A percentile compares a stretch with the other conserved stretches of the same genome.
phyloP scores from a whole-genome alignment of 345 rosid genomes.

The Passiflora organensis region DNA sequence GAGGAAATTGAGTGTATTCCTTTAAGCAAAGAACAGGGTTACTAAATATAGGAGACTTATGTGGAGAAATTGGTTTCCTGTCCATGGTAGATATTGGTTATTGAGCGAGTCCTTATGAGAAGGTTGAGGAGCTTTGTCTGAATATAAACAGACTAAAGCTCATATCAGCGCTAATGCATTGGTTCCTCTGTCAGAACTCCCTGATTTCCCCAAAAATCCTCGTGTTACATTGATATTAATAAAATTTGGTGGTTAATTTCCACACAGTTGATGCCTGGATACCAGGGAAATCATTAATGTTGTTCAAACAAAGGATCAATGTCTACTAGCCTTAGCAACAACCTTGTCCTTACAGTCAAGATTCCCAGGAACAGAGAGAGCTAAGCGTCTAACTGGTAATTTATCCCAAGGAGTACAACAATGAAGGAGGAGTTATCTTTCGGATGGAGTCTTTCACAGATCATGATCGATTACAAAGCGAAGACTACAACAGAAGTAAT shows the following conservation, averaged over 20 bases:
- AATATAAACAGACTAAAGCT: too few relatives aligned
- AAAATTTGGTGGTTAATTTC: too few relatives aligned
- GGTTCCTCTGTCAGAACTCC: too few relatives aligned
- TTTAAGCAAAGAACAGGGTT: not conserved
- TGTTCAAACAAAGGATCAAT: too few relatives aligned
- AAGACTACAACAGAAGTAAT: slow-evolving; percentile 12
- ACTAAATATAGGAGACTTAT: slow-evolving; percentile 33
- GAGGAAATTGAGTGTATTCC: not conserved
- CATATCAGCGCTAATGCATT: too few relatives aligned
- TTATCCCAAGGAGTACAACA: slow-evolving; percentile 8
- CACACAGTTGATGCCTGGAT: too few relatives aligned
- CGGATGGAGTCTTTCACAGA: not conserved
- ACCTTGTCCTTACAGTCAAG: too few relatives aligned
- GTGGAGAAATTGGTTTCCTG: slow-evolving; percentile 25
- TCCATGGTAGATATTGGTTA: slow-evolving; percentile 21
- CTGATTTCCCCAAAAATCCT: too few relatives aligned
- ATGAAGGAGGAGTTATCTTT: slow-evolving; percentile 2
- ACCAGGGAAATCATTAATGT: too few relatives aligned
- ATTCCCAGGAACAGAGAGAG: not conserved
- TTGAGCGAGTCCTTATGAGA: slow-evolving; percentile 49
- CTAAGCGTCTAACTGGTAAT: not conserved
- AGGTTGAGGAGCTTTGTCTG: slow-evolving; percentile 20
- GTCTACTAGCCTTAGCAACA: too few relatives aligned
- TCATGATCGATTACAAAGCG: slow-evolving; percentile 8
- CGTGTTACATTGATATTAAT: too few relatives aligned